Percentiles rank a stretch among this genome's conserved stretches.
Conservation (phyloP, 768 basidiomycete genomes). For the Calocybe indica region DNA sequence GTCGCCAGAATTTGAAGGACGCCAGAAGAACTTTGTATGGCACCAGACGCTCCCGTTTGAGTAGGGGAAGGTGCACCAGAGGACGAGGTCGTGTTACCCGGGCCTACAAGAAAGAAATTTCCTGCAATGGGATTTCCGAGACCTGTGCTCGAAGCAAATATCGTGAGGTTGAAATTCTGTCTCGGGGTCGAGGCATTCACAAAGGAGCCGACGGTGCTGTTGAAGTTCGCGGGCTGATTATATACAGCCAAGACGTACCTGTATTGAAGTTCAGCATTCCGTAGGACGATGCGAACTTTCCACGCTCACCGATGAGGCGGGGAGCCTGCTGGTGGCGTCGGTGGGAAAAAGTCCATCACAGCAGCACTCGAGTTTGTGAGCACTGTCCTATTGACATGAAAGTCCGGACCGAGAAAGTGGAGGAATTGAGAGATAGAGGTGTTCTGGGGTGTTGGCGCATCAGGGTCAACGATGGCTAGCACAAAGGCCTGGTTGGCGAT, state of each 20-base stretch:
- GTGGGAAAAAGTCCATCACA: conserved; percentile 31
- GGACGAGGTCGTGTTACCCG: conserved; percentile 16
- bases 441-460: conserved; percentile 36
- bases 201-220: conserved; percentile 19
- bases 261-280: conserved; percentile 2
- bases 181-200: conserved; percentile 28
- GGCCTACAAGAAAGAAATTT: conserved; percentile 36
- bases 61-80: conserved; percentile 4
- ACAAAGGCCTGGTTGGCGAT: conserved; percentile 25
- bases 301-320: conserved; percentile 36
- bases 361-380: conserved; percentile 34
- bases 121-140: conserved; percentile 34
- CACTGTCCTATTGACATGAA: conserved; percentile 17
- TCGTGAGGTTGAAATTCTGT: conserved; percentile 32
- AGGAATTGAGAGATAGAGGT: conserved; percentile 28
- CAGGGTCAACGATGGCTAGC: conserved; percentile 35
- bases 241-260: conserved; percentile 32
- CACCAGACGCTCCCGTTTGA: neutral
- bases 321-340: conserved; percentile 33
- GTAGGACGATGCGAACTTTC: conserved; percentile 5
- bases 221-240: conserved; percentile 24
- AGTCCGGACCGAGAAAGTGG: conserved; percentile 36
- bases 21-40: neutral
- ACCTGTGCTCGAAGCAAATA: conserved; percentile 25
- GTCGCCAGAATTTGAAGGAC: neutral